Evolutionary conservation across 805 yeast species (phyloP).

Genomic region (Zygosaccharomyces bisporus): DNA sequence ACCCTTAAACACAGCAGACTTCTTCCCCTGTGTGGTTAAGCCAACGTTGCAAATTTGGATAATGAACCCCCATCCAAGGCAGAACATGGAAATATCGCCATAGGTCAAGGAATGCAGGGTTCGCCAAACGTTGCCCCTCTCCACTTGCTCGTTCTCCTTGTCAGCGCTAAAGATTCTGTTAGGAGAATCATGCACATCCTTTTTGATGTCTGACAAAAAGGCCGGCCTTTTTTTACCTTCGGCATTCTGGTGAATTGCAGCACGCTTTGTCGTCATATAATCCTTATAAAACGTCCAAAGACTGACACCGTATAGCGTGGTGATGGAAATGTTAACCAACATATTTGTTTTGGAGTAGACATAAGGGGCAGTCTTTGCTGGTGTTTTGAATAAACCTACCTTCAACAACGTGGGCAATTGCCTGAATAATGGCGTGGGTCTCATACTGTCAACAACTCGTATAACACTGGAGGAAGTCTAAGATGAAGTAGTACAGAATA

Average conservation of each 20-base stretch:
- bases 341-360: conserved; percentile 16
- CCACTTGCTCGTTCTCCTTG: conserved; percentile 9
- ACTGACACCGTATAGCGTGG: conserved; percentile 22
- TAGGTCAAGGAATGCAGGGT: conserved; percentile 20
- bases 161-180: conserved; percentile 17
- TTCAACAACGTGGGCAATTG: not conserved
- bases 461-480: too few species aligned
- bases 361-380: conserved; percentile 16
- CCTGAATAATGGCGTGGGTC: conserved; percentile 7
- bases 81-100: conserved; percentile 22
- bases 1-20: conserved; percentile 18
- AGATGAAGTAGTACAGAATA: too few species aligned
- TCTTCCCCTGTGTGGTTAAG: conserved; percentile 20
- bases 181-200: conserved; percentile 19
- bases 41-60: conserved; percentile 22
- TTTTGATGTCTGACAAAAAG: conserved; percentile 8
- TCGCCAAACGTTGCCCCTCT: conserved; percentile 12
- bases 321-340: conserved; percentile 17
- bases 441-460: conserved; percentile 7
- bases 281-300: conserved; percentile 24
- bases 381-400: conserved; percentile 2
- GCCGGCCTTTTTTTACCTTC: conserved; percentile 9
- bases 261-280: conserved; percentile 13
- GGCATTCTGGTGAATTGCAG: conserved; percentile 6
- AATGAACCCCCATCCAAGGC: conserved; percentile 25